Evolutionary conservation across 2,329 filamentous ascomycete genomes (phyloP).

Genomic region (Paecilomyces variotii): DNA sequence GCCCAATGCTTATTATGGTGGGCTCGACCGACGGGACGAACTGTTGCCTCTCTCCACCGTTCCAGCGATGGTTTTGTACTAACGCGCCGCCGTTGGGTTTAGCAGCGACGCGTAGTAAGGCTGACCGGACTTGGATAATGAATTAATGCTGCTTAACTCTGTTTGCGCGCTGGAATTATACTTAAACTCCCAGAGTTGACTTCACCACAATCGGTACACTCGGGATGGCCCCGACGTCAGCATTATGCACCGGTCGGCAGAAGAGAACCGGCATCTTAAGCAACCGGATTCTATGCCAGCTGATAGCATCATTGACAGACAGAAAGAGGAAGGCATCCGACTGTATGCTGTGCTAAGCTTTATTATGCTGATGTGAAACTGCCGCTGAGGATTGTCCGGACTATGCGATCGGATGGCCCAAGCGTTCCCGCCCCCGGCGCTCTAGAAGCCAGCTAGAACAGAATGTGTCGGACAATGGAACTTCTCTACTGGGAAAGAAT

Average conservation of each 20-base stretch:
- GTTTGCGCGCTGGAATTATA: background rate
- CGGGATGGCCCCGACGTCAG: background rate
- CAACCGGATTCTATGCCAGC: background rate
- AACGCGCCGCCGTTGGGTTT: background rate
- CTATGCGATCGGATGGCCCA: background rate
- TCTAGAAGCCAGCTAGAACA: background rate
- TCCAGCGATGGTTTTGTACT: too few relatives aligned
- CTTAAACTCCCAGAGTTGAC: background rate
- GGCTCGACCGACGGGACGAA: background rate
- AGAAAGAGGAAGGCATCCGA: background rate
- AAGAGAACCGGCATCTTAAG: background rate
- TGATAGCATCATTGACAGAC: background rate
- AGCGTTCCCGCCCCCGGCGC: background rate
- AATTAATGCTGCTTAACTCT: background rate
- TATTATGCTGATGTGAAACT: background rate
- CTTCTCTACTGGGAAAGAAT: too few relatives aligned
- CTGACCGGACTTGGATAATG: background rate
- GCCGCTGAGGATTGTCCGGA: background rate
- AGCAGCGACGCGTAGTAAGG: background rate
- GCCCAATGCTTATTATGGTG: slow-evolving; percentile 38
- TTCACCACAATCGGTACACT: background rate
- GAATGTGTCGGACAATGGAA: background rate
- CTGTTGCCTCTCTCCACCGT: background rate
- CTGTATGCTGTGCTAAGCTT: background rate
- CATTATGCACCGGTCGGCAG: background rate